A percentile compares a stretch with the other conserved stretches of the same genome.
phyloP scores from a whole-genome alignment of 2,329 filamentous ascomycete genomes.

The Fusarium zealandicum region DNA sequence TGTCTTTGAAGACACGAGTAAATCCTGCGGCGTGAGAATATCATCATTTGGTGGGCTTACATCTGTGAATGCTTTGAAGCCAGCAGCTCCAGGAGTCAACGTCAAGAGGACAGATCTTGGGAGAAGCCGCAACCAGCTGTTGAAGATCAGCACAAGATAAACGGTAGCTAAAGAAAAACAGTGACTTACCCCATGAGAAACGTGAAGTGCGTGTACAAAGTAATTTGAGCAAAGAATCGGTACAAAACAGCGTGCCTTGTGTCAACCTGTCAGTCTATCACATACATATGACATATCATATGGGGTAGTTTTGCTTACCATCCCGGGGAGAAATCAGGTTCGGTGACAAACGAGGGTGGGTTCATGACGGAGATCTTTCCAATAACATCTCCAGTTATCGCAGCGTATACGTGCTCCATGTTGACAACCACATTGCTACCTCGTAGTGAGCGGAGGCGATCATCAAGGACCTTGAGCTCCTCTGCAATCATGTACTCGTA shows the following conservation, averaged over 20 bases:
- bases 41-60: background rate
- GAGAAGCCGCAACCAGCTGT: background rate
- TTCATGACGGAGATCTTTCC: background rate
- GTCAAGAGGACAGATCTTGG: background rate
- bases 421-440: background rate
- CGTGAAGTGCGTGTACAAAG: background rate
- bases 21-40: background rate
- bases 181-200: background rate
- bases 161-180: background rate
- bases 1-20: background rate
- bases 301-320: background rate
- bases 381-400: background rate
- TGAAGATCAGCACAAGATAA: background rate
- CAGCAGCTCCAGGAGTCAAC: background rate
- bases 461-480: background rate
- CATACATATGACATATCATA: background rate
- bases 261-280: background rate
- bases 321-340: background rate
- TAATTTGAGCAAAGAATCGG: background rate
- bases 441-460: background rate
- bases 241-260: background rate
- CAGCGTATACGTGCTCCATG: background rate
- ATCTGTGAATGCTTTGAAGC: background rate
- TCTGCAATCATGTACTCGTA: background rate
- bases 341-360: background rate